A percentile compares a stretch with the other conserved stretches of the same genome.
These are phyloP conservation scores for Lepidium aucheri DNA, from an alignment of 345 rosid species.

Conservation along the genomic window DNA sequence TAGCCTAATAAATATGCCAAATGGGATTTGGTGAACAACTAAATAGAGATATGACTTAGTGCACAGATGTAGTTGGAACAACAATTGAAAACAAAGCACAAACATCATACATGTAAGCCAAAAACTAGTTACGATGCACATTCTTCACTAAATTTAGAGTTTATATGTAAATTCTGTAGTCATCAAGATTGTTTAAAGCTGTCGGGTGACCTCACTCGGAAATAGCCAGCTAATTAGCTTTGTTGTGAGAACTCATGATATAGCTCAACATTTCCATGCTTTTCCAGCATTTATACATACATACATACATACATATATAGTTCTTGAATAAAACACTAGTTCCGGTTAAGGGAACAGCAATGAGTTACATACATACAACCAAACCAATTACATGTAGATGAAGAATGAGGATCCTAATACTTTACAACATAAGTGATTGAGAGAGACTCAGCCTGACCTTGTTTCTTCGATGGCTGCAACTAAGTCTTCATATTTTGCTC, in stretches of 20 bases:
- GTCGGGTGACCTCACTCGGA: not conserved
- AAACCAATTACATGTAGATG: constrained; percentile 8
- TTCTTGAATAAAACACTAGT: not conserved
- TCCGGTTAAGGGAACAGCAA: not conserved
- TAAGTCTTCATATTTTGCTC: constrained; percentile 79
- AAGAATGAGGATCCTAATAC: constrained; percentile 3
- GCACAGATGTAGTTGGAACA: constrained; percentile 15
- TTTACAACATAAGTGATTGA: constrained; percentile 10
- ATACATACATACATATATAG: not conserved
- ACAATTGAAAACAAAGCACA: constrained; percentile 15
- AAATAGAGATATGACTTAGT: constrained; percentile 10
- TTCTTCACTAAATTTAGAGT: not conserved
- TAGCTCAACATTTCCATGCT: not conserved
- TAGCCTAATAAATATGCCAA: not conserved
- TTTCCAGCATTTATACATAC: constrained; percentile 3
- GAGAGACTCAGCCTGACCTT: constrained; percentile 47
- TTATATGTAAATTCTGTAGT: not conserved
- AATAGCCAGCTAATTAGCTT: not conserved
- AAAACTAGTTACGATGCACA: not conserved
- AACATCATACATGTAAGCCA: constrained; percentile 5
- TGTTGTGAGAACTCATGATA: not conserved
- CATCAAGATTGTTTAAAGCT: not conserved
- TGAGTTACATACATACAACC: constrained; percentile 5
- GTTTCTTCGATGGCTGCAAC: constrained; percentile 58
- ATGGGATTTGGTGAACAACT: constrained; percentile 27